Evolutionary conservation across 164 flowering plant genomes (phyloP), one percentile per base, ranked within the genome.

Genomic region (Protea cynaroides): DNA sequence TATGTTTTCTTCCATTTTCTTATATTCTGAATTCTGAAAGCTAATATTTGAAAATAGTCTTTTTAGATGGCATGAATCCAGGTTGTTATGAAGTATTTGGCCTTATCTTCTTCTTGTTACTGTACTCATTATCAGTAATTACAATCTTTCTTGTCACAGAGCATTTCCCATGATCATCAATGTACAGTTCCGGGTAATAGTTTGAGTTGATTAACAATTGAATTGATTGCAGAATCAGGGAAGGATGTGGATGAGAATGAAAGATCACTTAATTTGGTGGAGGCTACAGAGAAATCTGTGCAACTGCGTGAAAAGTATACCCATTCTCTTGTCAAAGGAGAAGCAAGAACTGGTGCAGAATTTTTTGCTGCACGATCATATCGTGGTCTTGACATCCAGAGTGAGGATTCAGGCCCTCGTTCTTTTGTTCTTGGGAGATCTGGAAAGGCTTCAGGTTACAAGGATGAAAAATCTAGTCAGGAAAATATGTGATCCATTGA

Each of bases 371-470:
- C 76, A 11, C 80, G 98, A 64, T 79, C 97, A 8, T 90, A 81
- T 69, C 96, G 81, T 9, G 98, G 98, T 65, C 88, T 93, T 49
- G 96, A 90, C 4, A 76, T 90, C 61, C 72, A 74, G 23, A 37
- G 55, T 47, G 71, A 74, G 24, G 63, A 69, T 46, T 57, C 83
- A 25, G 38, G 36, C 22, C 84, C 97, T 2, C 78, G 70, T 62
- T 69, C 85, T 44, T 75, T 74, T 71, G 47, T 82, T 34, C 70
- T 76, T 25, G 98, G 97, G 4, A 78, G 88, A 80, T 79, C 86
- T 46, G 98, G 98, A 38, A 93, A 74, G 76, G 97, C 98, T 34
- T 81, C 91, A 8, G 90, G 92, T 0, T 93, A 93, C 46, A 62
- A 70, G n/a, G 81, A 82, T 44, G 98, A 93, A 81, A 86, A 67